Conservation (phyloP, 2,329 filamentous ascomycete species). For the Aspergillus niger region DNA sequence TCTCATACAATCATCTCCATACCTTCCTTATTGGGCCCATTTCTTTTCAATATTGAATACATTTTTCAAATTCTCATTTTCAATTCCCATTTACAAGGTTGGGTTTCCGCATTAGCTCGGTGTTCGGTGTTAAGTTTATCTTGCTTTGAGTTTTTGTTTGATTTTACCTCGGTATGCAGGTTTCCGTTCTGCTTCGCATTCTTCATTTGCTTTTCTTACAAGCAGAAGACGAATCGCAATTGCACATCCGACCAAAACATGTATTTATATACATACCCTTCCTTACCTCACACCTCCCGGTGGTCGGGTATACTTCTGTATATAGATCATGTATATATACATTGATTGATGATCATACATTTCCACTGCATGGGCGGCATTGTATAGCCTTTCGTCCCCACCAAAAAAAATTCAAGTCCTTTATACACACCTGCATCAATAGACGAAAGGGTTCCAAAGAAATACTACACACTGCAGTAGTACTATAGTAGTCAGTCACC, state of each 20-base stretch:
- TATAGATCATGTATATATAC: not conserved
- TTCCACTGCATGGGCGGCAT: no score
- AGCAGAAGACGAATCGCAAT: no score
- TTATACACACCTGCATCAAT: no score
- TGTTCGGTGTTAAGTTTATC: slow-evolving; percentile 5
- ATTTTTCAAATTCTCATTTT: not conserved
- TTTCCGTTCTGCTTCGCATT: not conserved
- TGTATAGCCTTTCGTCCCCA: no score
- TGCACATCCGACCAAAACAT: not conserved
- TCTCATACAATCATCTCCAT: not conserved
- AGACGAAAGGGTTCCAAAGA: no score
- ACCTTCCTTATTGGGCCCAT: not conserved
- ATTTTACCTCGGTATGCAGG: not conserved
- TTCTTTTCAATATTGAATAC: not conserved
- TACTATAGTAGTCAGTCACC: no score
- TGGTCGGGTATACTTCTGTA: not conserved
- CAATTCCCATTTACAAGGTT: not conserved
- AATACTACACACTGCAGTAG: no score
- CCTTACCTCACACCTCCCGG: not conserved
- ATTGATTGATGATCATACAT: not conserved
- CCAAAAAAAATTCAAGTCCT: no score
- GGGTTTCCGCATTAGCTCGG: slow-evolving; percentile 10
- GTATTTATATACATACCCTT: not conserved
- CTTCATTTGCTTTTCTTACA: not conserved
- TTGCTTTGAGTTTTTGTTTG: not conserved